phyloP scores from a whole-genome alignment of 148 eudicot species.

The Nepenthes mirabilis region DNA sequence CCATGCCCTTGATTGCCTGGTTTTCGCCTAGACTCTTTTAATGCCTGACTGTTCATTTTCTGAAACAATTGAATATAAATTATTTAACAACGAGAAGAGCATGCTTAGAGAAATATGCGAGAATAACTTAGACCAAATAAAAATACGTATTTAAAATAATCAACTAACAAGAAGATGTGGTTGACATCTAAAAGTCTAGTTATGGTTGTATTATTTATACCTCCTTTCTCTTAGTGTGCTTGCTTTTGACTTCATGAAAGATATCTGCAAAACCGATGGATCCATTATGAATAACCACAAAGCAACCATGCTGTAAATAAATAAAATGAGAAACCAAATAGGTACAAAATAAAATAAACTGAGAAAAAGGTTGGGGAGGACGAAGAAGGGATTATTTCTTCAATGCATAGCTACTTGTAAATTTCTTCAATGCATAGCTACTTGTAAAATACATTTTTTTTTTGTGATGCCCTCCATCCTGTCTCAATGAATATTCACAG shows the following conservation, averaged over 20 bases:
- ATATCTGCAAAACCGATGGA: conserved; percentile 19
- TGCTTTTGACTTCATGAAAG: conserved; percentile 26
- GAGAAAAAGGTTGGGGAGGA: too few relatives aligned
- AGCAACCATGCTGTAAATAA: background rate
- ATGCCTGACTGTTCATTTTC: conserved; percentile 14
- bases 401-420: too few relatives aligned
- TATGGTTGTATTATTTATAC: conserved; percentile 1
- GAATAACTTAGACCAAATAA: background rate
- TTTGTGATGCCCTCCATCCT: too few relatives aligned
- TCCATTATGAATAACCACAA: background rate
- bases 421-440: too few relatives aligned
- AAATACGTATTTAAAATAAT: background rate
- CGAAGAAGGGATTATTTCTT: too few relatives aligned
- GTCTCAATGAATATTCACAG: too few relatives aligned
- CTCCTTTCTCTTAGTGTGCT: conserved; percentile 28
- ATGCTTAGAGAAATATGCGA: background rate
- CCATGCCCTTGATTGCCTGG: conserved; percentile 22
- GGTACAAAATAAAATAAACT: too few relatives aligned
- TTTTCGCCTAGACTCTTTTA: conserved; percentile 23
- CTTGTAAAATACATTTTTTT: too few relatives aligned
- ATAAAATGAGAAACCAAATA: background rate
- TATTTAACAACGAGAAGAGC: background rate
- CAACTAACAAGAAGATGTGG: background rate
- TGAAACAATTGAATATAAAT: conserved; percentile 1
- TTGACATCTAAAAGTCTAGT: background rate